A percentile compares a stretch with the other conserved stretches of the same genome.
phyloP scores from a whole-genome alignment of 257 asterid species.

The Nemophila menziesii region DNA sequence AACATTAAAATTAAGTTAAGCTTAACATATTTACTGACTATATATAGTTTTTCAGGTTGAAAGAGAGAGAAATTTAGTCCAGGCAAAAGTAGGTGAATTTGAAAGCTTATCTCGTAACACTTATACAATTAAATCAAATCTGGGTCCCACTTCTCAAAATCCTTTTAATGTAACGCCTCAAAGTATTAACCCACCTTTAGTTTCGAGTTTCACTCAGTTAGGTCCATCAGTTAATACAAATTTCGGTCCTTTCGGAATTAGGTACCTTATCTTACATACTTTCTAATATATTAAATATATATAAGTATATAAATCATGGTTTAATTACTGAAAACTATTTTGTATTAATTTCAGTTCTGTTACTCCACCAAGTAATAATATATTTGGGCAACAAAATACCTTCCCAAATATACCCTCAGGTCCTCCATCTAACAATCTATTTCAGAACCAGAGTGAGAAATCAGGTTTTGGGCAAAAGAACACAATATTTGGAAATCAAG shows the following conservation, averaged over 20 bases:
- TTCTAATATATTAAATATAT: conserved; percentile 9
- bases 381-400: conserved; percentile 51
- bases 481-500: conserved; percentile 33
- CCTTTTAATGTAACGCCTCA: conserved; percentile 26
- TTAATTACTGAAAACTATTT: conserved; percentile 11
- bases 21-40: conserved; percentile 3
- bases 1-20: not conserved
- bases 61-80: conserved; percentile 56
- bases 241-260: conserved; percentile 45
- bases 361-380: conserved; percentile 39
- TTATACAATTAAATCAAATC: conserved; percentile 22
- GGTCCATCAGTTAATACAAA: conserved; percentile 38
- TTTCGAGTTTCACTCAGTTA: conserved; percentile 63
- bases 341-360: conserved; percentile 35
- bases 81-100: conserved; percentile 60
- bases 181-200: conserved; percentile 35
- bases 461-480: conserved; percentile 28
- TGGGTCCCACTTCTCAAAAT: conserved; percentile 34
- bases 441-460: conserved; percentile 40
- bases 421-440: conserved; percentile 39
- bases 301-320: conserved; percentile 4
- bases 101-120: conserved; percentile 53
- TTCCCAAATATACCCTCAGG: conserved; percentile 24
- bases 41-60: conserved; percentile 48
- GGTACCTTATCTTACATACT: conserved; percentile 12